Conservation (phyloP, 140 eudicot genomes). For the Ambrosia hybrid region DNA sequence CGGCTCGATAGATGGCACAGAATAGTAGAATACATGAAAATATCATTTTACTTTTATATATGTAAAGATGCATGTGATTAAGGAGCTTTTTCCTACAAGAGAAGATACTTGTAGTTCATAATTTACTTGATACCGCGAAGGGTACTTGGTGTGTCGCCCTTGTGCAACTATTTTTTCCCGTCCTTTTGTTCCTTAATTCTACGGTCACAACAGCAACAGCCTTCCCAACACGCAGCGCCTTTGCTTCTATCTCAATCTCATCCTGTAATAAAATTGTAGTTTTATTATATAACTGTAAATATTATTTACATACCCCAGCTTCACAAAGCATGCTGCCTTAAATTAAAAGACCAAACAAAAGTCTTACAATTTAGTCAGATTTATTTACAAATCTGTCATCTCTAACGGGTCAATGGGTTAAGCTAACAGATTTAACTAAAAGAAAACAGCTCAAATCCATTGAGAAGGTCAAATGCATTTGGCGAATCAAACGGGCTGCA, state of each 20-base stretch:
- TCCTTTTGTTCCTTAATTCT: slow-evolving; percentile 72
- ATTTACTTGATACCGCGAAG: slow-evolving; percentile 65
- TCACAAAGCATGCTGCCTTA: slow-evolving; percentile 2
- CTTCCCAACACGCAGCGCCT: slow-evolving; percentile 86
- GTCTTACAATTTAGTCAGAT: neutral
- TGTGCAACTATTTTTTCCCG: slow-evolving; percentile 88
- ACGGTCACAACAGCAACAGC: slow-evolving; percentile 85
- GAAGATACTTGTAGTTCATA: slow-evolving; percentile 33
- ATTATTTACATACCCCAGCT: neutral
- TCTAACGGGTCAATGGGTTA: neutral
- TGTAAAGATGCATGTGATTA: neutral
- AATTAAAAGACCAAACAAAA: neutral
- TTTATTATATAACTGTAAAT: too few relatives aligned
- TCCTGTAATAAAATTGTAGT: slow-evolving; percentile 51
- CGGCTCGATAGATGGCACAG: neutral
- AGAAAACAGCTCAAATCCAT: neutral
- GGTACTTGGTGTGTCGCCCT: slow-evolving; percentile 95
- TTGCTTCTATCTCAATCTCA: slow-evolving; percentile 82
- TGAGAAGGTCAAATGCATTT: neutral
- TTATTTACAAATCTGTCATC: neutral
- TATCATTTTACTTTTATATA: neutral
- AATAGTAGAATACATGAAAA: neutral
- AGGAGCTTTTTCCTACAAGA: neutral
- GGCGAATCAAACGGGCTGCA: neutral
- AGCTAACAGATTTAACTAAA: neutral